Conservation (phyloP, 1,139 yeast genomes). For the Geotrichum histeridarum region DNA sequence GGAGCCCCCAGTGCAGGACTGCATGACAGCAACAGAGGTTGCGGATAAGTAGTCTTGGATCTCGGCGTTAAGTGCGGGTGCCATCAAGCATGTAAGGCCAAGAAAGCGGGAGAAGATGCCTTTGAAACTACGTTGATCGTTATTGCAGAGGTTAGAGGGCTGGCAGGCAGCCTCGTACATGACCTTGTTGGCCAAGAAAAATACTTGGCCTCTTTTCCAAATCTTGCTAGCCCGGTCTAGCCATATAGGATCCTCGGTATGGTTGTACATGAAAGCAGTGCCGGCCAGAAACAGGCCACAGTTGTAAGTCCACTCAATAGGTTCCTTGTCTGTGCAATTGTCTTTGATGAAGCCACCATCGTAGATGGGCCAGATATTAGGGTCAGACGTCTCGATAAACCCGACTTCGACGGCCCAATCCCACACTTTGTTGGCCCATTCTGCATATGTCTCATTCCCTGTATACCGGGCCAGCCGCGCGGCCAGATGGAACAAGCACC, state of each 20-base stretch:
- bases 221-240: slow-evolving; percentile 42
- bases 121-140: slow-evolving; percentile 86
- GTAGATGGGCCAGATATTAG: slow-evolving; percentile 45
- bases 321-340: slow-evolving; percentile 59
- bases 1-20: slow-evolving; percentile 75
- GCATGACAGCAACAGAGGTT: slow-evolving; percentile 76
- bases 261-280: slow-evolving; percentile 72
- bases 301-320: slow-evolving; percentile 81
- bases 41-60: slow-evolving; percentile 51
- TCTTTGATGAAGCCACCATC: slow-evolving; percentile 71
- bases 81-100: slow-evolving; percentile 67
- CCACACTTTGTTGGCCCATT: slow-evolving; percentile 77
- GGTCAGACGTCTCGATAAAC: slow-evolving; percentile 45
- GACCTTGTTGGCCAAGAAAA: slow-evolving; percentile 55
- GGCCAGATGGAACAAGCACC: slow-evolving; percentile 81
- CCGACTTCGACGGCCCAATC: slow-evolving; percentile 72
- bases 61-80: slow-evolving; percentile 54
- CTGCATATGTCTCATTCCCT: slow-evolving; percentile 60
- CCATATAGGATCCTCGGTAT: slow-evolving; percentile 71
- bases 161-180: slow-evolving; percentile 85
- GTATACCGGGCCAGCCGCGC: slow-evolving; percentile 86
- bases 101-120: slow-evolving; percentile 74
- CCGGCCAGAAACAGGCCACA: slow-evolving; percentile 79
- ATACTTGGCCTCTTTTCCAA: slow-evolving; percentile 46
- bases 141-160: slow-evolving; percentile 59